These are phyloP conservation scores for Auxenochlorella protothecoides DNA, from an alignment of 139 green algal species.

Conservation along the genomic window DNA sequence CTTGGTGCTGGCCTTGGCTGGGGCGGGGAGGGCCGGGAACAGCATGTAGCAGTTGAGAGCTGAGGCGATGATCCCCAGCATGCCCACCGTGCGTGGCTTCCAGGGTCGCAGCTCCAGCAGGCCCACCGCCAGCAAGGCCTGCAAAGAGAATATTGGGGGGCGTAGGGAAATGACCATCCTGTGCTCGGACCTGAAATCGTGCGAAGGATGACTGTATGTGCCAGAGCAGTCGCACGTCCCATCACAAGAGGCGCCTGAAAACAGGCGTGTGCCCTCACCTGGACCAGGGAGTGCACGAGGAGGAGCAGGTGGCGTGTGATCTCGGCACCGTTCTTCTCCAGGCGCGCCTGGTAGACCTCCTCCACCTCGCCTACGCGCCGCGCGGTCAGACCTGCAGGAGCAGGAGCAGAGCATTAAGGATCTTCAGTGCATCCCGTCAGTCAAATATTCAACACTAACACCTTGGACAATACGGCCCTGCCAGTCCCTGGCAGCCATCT, in stretches of 20 bases:
- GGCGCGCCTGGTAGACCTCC: constrained; percentile 45
- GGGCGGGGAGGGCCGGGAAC: constrained; percentile 29
- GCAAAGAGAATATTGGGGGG: not conserved
- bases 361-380: constrained; percentile 36
- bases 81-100: constrained; percentile 67
- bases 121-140: constrained; percentile 59
- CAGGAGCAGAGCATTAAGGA: too few species aligned
- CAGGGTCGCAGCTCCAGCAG: constrained; percentile 53
- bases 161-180: not conserved
- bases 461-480: too few species aligned
- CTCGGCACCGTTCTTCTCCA: constrained; percentile 39
- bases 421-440: too few species aligned
- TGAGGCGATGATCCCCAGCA: constrained; percentile 58
- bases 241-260: constrained; percentile 41
- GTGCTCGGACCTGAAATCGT: not conserved
- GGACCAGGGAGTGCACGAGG: constrained; percentile 39
- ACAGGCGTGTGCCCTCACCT: constrained; percentile 6
- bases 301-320: constrained; percentile 49
- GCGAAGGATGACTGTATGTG: not conserved
- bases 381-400: constrained; percentile 4
- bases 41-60: constrained; percentile 89
- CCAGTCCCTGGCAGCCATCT: too few species aligned
- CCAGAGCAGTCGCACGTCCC: too few species aligned
- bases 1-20: not conserved
- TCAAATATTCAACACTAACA: too few species aligned